Evolutionary conservation across 1,139 yeast species (phyloP).

Genomic region (Debaryomyces psychrophilus): DNA sequence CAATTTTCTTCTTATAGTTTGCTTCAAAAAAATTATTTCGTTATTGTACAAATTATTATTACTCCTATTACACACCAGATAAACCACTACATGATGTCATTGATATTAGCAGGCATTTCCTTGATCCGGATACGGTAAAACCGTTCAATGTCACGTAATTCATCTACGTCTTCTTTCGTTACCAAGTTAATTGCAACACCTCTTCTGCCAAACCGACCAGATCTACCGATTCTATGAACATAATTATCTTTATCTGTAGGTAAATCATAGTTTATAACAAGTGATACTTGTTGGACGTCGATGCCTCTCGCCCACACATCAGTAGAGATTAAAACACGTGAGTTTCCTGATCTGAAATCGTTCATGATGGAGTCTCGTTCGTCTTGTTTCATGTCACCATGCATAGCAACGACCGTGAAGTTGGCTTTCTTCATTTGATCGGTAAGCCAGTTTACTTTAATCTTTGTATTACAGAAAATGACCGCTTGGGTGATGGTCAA

Average conservation of each 20-base stretch:
- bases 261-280: slow-evolving; percentile 89
- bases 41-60: neutral
- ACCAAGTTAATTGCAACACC: slow-evolving; percentile 93
- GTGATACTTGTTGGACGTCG: slow-evolving; percentile 95
- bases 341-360: slow-evolving; percentile 76
- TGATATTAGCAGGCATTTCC: slow-evolving; percentile 85
- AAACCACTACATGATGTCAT: slow-evolving; percentile 40
- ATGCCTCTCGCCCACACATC: slow-evolving; percentile 99
- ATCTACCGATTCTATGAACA: slow-evolving; percentile 91
- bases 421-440: slow-evolving; percentile 77
- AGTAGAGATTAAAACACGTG: slow-evolving; percentile 87
- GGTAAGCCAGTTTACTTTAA: slow-evolving; percentile 89
- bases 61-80: neutral
- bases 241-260: slow-evolving; percentile 87
- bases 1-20: no score
- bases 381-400: slow-evolving; percentile 95
- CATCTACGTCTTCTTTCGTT: slow-evolving; percentile 65
- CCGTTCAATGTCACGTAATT: slow-evolving; percentile 70
- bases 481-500: slow-evolving; percentile 94
- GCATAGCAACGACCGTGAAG: slow-evolving; percentile 92
- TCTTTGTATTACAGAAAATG: slow-evolving; percentile 90
- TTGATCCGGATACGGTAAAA: slow-evolving; percentile 77
- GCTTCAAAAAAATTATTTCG: neutral
- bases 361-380: slow-evolving; percentile 89
- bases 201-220: slow-evolving; percentile 94